Base-by-base conservation (phyloP, 345 rosid genomes). In the Citropsis articulata region DNA sequence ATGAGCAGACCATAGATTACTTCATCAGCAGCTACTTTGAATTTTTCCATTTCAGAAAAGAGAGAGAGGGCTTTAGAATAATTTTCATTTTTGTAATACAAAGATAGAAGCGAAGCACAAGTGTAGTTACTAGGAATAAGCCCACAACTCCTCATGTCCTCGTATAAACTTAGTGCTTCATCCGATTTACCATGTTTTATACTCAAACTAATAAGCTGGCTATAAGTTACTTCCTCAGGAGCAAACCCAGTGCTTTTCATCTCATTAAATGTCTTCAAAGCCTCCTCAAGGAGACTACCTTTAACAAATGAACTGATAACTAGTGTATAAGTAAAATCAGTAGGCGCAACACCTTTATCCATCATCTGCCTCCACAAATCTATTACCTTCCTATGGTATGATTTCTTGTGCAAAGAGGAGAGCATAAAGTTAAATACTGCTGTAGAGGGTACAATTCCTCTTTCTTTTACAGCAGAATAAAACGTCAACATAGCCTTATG, bases 401-500 rank as follows among this genome's bases (percentile, higher is more conserved):
- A 89, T 76, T 89, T 93, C 88, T 95, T 95, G 87, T 95, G 98
- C 84, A 95, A 84, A 77, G 98, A 93, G 18, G 98, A 93, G 38
- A 95, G 80, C 97, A 95, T 92, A 77, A 95, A 95, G 81, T 93
- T 95, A 87, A 87, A 95, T 50, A 93, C 98, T 5, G 95, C 82
- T 72, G 81, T 82, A n/a, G 98, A 80, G 14, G 88, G 89, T 9
- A 53, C 9, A 2, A 95, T 71, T 36, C 85, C 83, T 75, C 98
- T 87, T 73, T 92, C 97, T 81, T 88, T 82, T 67, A 93, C 86
- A 10, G 97, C 98, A 71, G 94, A 85, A 81, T 87, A 86, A 81
- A 93, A 92, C 1, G 92, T 85, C 74, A 90, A 57, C 98, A 95
- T 93, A 60, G 95, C 91, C 72, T 84, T 88, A 75, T 92, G 98